Percentiles rank a stretch among this genome's conserved stretches.
Conservation (phyloP, 1,284 basidiomycete species). For the Cutaneotrichosporon sp. region DNA sequence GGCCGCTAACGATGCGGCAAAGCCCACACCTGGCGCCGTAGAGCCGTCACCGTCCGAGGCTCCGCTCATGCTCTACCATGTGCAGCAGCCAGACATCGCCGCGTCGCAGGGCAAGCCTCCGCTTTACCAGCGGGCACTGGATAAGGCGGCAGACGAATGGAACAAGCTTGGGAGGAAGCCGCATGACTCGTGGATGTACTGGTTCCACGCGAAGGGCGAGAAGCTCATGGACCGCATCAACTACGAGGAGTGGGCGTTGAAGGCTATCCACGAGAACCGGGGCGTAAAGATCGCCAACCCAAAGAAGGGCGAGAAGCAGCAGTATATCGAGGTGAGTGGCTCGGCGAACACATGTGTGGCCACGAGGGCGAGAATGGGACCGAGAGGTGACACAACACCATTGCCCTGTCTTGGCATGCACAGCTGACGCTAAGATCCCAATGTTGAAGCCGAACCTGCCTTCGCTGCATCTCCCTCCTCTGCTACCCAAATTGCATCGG, state of each 20-base stretch:
- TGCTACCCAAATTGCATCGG: slow-evolving; percentile 42
- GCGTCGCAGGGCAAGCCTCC: slow-evolving; percentile 6
- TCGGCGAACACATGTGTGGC: too few species aligned
- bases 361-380: too few species aligned
- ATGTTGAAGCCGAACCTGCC: slow-evolving; percentile 35
- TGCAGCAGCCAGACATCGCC: slow-evolving; percentile 15
- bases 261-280: slow-evolving; percentile 33
- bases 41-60: slow-evolving; percentile 3
- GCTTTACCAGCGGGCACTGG: slow-evolving; percentile 22
- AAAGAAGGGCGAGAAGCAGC: slow-evolving; percentile 24
- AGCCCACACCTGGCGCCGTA: slow-evolving; percentile 1
- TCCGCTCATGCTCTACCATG: slow-evolving; percentile 21
- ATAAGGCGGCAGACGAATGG: slow-evolving; percentile 41
- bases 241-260: slow-evolving; percentile 47
- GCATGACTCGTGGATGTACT: slow-evolving; percentile 39
- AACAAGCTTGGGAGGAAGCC: slow-evolving; percentile 40
- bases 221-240: slow-evolving; percentile 48
- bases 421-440: too few species aligned
- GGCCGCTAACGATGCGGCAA: background rate
- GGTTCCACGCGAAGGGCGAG: slow-evolving; percentile 46
- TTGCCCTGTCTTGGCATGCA: too few species aligned
- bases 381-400: too few species aligned
- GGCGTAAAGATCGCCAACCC: slow-evolving; percentile 30
- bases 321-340: slow-evolving; percentile 34
- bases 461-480: slow-evolving; percentile 22